Evolutionary conservation across 441 rosid species (phyloP).

Genomic region (Populus hybrid): DNA sequence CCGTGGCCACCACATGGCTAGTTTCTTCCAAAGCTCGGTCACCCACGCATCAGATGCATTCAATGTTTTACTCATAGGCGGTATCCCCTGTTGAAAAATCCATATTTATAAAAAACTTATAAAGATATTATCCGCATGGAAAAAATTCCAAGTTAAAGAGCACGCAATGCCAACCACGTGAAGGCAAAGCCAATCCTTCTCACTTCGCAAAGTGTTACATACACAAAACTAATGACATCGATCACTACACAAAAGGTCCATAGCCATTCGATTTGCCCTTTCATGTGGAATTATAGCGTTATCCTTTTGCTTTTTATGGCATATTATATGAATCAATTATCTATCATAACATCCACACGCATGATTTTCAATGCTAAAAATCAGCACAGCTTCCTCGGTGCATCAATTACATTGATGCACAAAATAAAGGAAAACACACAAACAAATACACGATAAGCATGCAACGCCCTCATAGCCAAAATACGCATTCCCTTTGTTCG

Average conservation of each 20-base stretch:
- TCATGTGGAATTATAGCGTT: background rate
- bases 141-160: background rate
- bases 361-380: background rate
- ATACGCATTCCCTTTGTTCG: no score
- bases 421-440: background rate
- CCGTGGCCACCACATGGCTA: constrained; percentile 77
- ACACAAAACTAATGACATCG: background rate
- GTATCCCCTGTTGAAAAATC: constrained; percentile 55
- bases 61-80: constrained; percentile 57
- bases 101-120: background rate
- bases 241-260: background rate
- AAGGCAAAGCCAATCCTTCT: background rate
- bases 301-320: background rate
- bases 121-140: background rate
- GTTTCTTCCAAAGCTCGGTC: constrained; percentile 71
- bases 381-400: background rate
- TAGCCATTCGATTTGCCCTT: background rate
- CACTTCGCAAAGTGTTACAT: background rate
- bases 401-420: background rate
- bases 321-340: background rate
- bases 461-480: background rate
- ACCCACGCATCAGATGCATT: constrained; percentile 65
- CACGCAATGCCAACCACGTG: no score
- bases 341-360: background rate
- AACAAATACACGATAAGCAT: background rate